A percentile compares a stretch with the other conserved stretches of the same genome.
These are phyloP conservation scores for Sophora flavescens DNA, from an alignment of 306 rosid species.

Conservation along the genomic window DNA sequence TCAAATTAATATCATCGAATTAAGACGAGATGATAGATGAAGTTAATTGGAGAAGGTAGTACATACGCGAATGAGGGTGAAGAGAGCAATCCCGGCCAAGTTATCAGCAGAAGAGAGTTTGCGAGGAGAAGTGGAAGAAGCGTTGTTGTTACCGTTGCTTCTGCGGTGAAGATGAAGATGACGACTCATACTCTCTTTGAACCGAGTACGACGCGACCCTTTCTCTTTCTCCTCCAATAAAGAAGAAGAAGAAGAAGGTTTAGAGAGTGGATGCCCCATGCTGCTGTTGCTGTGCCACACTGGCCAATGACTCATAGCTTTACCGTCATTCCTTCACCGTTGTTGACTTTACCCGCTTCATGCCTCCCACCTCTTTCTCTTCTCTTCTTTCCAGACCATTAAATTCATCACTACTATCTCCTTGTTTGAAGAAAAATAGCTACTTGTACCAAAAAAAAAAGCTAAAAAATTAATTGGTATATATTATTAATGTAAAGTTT, in stretches of 20 bases:
- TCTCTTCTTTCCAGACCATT: no score
- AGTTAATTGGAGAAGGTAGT: background rate
- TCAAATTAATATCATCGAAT: no score
- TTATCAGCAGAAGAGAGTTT: constrained; percentile 55
- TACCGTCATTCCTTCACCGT: no score
- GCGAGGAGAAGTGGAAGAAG: constrained; percentile 34
- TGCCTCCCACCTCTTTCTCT: no score
- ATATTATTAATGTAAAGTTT: no score
- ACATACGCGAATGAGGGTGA: constrained; percentile 67
- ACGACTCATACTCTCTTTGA: constrained; percentile 63
- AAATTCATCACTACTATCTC: no score
- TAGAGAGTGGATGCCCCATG: constrained; percentile 78
- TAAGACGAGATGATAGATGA: background rate
- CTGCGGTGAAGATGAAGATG: constrained; percentile 41
- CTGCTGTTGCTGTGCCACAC: background rate
- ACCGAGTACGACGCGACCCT: constrained; percentile 58
- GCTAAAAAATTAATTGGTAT: no score
- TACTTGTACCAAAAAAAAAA: no score
- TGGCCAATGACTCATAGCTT: no score
- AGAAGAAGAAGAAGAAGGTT: constrained; percentile 34
- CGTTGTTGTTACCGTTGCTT: background rate
- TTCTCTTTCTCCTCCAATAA: constrained; percentile 15
- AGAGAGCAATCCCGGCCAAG: constrained; percentile 88
- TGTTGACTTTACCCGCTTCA: no score
- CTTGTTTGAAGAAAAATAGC: no score